A percentile compares a stretch with the other conserved stretches of the same genome.
Evolutionary conservation across 2,329 filamentous ascomycete genomes (phyloP).

Genomic region (Neopestalotiopsis sp.): DNA sequence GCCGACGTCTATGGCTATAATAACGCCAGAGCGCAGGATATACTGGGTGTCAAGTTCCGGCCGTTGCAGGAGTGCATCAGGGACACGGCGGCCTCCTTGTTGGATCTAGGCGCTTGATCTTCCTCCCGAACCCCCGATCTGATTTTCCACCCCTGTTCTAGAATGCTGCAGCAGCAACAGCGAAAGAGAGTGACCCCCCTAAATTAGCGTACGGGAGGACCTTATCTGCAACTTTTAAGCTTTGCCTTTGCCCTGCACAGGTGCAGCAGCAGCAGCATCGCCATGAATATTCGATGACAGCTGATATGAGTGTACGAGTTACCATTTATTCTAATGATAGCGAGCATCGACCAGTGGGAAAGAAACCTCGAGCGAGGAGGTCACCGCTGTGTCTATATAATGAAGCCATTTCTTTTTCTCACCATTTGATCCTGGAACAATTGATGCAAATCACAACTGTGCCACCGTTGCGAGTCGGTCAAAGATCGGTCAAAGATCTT

Average conservation of each 20-base stretch:
- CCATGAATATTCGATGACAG: neutral
- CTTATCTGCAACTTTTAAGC: neutral
- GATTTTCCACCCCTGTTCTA: neutral
- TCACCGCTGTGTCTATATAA: too few species aligned
- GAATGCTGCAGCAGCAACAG: neutral
- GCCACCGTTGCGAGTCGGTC: too few species aligned
- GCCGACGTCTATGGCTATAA: conserved; percentile 10
- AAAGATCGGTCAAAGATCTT: too few species aligned
- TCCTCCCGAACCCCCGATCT: neutral
- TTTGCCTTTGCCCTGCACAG: neutral
- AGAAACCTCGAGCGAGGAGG: too few species aligned
- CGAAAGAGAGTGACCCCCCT: neutral
- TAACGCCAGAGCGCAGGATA: neutral
- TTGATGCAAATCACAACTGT: too few species aligned
- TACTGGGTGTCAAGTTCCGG: conserved; percentile 6
- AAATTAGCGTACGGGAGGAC: neutral
- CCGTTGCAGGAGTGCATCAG: conserved; percentile 6
- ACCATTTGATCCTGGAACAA: too few species aligned
- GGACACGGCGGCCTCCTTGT: conserved; percentile 4
- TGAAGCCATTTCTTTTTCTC: too few species aligned
- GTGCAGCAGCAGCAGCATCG: neutral
- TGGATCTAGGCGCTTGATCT: neutral
- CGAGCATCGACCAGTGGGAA: too few species aligned
- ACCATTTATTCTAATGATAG: too few species aligned
- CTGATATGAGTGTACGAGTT: neutral